phyloP scores from a whole-genome alignment of 176 grass and related monocot species.

The Saccharum officinarum region DNA sequence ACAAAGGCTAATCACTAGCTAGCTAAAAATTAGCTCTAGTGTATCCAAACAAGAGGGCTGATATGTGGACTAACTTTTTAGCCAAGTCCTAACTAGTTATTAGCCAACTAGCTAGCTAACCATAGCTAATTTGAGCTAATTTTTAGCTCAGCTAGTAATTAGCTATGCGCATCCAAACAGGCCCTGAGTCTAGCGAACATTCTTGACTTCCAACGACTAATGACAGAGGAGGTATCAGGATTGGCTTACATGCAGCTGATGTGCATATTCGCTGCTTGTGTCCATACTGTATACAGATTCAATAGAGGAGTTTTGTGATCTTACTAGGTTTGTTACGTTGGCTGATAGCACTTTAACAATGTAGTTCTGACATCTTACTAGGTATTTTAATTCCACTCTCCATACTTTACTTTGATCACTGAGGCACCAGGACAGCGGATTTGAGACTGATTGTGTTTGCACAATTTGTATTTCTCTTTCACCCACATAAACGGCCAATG shows the following conservation, averaged over 20 bases:
- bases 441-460: background rate
- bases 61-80: too few species aligned
- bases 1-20: too few species aligned
- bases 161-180: too few species aligned
- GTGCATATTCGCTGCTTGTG: background rate
- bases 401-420: background rate
- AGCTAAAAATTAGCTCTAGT: too few species aligned
- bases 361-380: background rate
- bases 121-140: too few species aligned
- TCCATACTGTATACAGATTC: background rate
- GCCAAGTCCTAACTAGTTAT: too few species aligned
- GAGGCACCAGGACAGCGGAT: background rate
- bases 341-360: background rate
- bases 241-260: background rate
- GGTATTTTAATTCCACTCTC: background rate
- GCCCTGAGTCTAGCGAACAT: background rate
- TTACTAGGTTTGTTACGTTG: background rate
- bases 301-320: background rate
- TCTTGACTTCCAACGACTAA: background rate
- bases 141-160: too few species aligned
- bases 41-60: too few species aligned
- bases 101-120: too few species aligned
- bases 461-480: too few species aligned
- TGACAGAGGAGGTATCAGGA: background rate
- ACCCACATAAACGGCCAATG: too few species aligned